Base-by-base conservation (phyloP, 2,329 filamentous ascomycete species). In the Arthrobotrys sinensis region DNA sequence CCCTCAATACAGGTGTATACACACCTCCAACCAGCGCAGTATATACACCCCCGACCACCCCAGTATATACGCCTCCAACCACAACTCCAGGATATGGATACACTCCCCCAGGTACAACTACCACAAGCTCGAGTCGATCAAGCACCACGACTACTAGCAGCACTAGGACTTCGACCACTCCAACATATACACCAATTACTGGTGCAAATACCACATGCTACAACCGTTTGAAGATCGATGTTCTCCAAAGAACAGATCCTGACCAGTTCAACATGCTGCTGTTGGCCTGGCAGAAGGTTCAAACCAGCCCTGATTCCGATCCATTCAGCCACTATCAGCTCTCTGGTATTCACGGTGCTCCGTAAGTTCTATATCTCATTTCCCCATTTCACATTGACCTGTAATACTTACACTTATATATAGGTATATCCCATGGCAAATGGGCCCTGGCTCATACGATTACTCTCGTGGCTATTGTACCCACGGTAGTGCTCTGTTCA, bases 401-500 rank as follows among this genome's bases (percentile, higher is more conserved):
- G 4, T 24, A 45, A 45, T 52, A n/a, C 46, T 50, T 40, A 50
- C 55, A 43, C 19, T 32, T 32, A 21, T 45, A 36, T 2, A 52
- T 48, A 78, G 75, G 68, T 78, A 53, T 43, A 40, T 78, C 11
- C 53, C 75, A 62, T 78, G 75, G 75, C 75, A 78, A 28, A 72
- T 72, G 75, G 62, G 62, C n/a, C 60, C 67, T 16, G 67, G 67
- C 4, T 63, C 60, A 4, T 78, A 78, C 36, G 67, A 63, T 16
- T 24, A 24, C 19, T 76, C 6, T 21, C 69, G 73, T 28, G 81
- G 81, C 24, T 83, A 82, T 43, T 83, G 82, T 43, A 82, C 80
- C 10, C 82, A 83, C 62, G 66, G 76, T 8, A 81, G 76, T 24
- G 57, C 45, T 12, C 73, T 82, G 28, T 83, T 83, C 69, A 79